These are phyloP conservation scores for Clavispora asparagi DNA, from an alignment of 805 yeast genomes.

Conservation along the genomic window DNA sequence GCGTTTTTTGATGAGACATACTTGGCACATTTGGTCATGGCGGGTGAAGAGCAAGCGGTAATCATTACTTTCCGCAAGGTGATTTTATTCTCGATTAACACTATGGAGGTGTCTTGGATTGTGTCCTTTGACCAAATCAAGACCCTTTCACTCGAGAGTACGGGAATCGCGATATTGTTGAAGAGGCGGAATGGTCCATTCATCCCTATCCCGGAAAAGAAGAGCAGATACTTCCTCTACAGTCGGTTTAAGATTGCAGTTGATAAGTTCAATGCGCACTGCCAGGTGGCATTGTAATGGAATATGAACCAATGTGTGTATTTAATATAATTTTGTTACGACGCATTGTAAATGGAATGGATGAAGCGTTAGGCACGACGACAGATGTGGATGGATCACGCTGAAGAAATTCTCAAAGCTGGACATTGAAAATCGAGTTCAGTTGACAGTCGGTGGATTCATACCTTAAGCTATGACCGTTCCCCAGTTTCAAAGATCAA, in stretches of 20 bases:
- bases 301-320: too few relatives aligned
- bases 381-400: too few relatives aligned
- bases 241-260: slow-evolving; percentile 76
- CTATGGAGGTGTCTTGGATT: slow-evolving; percentile 65
- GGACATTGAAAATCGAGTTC: too few relatives aligned
- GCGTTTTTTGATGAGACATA: slow-evolving; percentile 65
- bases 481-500: slow-evolving; percentile 3
- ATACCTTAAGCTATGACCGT: too few relatives aligned
- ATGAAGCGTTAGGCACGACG: too few relatives aligned
- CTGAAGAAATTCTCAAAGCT: too few relatives aligned
- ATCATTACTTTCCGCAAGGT: slow-evolving; percentile 71
- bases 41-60: slow-evolving; percentile 75
- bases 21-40: slow-evolving; percentile 77
- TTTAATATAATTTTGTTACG: too few relatives aligned
- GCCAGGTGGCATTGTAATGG: slow-evolving; percentile 41
- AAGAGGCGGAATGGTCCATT: slow-evolving; percentile 51
- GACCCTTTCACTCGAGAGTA: slow-evolving; percentile 67
- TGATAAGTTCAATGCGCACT: slow-evolving; percentile 65
- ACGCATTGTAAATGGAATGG: too few relatives aligned
- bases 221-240: slow-evolving; percentile 63
- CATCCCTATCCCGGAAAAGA: slow-evolving; percentile 70
- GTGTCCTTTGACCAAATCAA: slow-evolving; percentile 59
- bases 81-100: slow-evolving; percentile 58
- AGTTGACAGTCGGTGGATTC: too few relatives aligned
- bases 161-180: slow-evolving; percentile 70